Conservation (phyloP, 495 filamentous ascomycete genomes). For the Penicilliopsis zonata region DNA sequence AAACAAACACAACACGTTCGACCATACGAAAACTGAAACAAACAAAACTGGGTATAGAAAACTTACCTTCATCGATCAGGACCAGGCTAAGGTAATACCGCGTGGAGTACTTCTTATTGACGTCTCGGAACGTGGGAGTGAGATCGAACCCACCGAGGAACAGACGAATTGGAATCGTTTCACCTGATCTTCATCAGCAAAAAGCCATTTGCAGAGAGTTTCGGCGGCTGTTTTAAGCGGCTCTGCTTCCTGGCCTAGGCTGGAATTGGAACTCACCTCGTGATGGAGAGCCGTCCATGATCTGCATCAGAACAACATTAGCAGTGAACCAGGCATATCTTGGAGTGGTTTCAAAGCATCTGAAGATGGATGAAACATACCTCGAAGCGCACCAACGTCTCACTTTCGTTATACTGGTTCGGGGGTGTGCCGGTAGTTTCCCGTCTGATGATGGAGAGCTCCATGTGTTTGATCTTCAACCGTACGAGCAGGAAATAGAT, state of each 20-base stretch:
- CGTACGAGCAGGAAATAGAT: constrained; percentile 98
- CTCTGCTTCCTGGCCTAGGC: not conserved
- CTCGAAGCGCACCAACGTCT: constrained; percentile 96
- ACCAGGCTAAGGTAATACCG: constrained; percentile 96
- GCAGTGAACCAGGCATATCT: constrained; percentile 5
- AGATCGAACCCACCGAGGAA: constrained; percentile 98
- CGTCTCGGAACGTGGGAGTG: constrained; percentile 96
- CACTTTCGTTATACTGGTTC: constrained; percentile 99
- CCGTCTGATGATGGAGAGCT: constrained; percentile 91
- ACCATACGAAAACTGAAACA: not conserved
- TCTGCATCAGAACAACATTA: constrained; percentile 38
- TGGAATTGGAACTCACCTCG: constrained; percentile 46
- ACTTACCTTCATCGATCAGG: constrained; percentile 85
- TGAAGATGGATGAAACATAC: constrained; percentile 33
- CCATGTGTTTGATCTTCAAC: constrained; percentile 99
- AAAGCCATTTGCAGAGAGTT: too few relatives aligned
- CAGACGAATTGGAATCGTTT: constrained; percentile 95
- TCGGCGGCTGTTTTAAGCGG: too few relatives aligned
- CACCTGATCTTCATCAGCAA: constrained; percentile 41
- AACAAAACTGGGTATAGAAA: too few relatives aligned
- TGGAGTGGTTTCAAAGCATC: constrained; percentile 1
- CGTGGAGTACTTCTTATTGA: constrained; percentile 99
- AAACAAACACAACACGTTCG: not conserved
- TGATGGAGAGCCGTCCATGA: constrained; percentile 97
- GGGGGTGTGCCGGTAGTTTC: constrained; percentile 96